A percentile compares a stretch with the other conserved stretches of the same genome.
These are phyloP conservation scores for Lyophyllum decastes DNA, from an alignment of 768 basidiomycete genomes.

Conservation along the genomic window DNA sequence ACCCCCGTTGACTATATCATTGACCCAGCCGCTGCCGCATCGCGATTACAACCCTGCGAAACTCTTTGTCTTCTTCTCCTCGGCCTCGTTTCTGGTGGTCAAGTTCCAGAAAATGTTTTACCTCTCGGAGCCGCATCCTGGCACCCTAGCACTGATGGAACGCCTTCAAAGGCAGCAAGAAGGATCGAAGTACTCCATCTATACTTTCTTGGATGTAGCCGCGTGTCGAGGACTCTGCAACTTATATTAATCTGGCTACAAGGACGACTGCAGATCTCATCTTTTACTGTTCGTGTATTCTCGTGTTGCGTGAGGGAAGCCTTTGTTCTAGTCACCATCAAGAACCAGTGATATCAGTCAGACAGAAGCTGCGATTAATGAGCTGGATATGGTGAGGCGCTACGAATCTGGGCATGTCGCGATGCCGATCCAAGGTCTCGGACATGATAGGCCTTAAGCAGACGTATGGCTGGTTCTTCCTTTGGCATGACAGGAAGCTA, in stretches of 20 bases:
- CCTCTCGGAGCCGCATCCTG: conserved; percentile 4
- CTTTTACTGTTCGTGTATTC: conserved; percentile 2
- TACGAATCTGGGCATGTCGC: neutral
- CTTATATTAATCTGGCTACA: conserved; percentile 7
- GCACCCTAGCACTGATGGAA: neutral
- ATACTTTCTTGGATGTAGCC: conserved; percentile 21
- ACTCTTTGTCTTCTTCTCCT: neutral
- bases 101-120: neutral
- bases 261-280: conserved; percentile 12
- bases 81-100: neutral
- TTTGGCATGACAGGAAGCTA: conserved; percentile 54
- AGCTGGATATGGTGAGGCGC: neutral
- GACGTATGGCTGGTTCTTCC: conserved; percentile 19
- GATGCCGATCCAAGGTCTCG: conserved; percentile 2
- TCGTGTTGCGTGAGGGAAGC: neutral
- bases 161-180: neutral
- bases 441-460: neutral
- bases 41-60: neutral
- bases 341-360: neutral
- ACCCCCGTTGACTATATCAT: neutral
- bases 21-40: neutral
- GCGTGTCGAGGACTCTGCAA: neutral
- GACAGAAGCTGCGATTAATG: conserved; percentile 2
- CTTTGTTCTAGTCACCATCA: conserved; percentile 6
- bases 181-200: conserved; percentile 10